Evolutionary conservation across 345 rosid genomes (phyloP).

Genomic region (Nephelium lappaceum): DNA sequence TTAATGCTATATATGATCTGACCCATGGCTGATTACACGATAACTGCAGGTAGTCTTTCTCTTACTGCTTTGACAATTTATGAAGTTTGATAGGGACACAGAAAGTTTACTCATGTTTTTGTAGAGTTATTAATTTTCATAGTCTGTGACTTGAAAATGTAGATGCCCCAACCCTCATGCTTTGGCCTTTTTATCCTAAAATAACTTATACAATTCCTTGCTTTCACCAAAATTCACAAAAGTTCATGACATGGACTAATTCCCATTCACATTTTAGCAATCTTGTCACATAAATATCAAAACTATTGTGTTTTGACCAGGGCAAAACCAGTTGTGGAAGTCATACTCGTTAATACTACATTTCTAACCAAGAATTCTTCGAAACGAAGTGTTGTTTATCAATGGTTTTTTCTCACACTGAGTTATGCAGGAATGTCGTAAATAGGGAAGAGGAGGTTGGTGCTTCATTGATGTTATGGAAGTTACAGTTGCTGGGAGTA

Average conservation of each 20-base stretch:
- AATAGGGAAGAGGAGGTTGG: slow-evolving; percentile 22
- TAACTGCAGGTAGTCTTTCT: slow-evolving; percentile 31
- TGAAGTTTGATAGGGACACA: background rate
- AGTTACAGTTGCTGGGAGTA: background rate
- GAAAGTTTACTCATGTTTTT: background rate
- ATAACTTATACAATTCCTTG: background rate
- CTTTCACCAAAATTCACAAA: background rate
- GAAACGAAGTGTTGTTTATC: background rate
- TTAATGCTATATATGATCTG: slow-evolving; percentile 23
- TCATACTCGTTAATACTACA: background rate
- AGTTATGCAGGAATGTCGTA: slow-evolving; percentile 27
- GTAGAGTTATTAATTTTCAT: background rate
- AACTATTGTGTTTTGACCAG: background rate
- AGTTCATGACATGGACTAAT: background rate
- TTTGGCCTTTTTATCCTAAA: background rate
- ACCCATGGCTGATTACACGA: slow-evolving; percentile 12
- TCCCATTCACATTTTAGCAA: background rate
- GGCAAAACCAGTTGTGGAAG: background rate
- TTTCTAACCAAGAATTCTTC: background rate
- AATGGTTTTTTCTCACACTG: background rate
- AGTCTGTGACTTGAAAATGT: background rate
- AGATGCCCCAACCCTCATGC: background rate
- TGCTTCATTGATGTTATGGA: slow-evolving; percentile 8
- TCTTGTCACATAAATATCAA: background rate
- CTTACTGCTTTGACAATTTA: background rate